phyloP scores from a whole-genome alignment of 306 rosid genomes.

The Senna tora region DNA sequence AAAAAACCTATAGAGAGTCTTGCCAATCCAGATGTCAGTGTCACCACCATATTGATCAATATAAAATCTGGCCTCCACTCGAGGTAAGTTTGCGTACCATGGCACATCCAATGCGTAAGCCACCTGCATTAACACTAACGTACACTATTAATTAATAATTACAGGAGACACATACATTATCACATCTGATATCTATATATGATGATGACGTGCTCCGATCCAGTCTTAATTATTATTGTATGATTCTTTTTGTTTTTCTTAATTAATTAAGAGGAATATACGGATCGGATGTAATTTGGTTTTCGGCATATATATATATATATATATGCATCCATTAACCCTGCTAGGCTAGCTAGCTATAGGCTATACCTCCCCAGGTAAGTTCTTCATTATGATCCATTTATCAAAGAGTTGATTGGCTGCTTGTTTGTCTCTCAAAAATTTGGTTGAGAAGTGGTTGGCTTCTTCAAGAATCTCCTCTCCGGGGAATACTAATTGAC shows the following conservation, averaged over 20 bases:
- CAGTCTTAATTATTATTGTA: too few relatives aligned
- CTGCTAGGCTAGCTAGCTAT: too few relatives aligned
- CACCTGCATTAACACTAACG: too few relatives aligned
- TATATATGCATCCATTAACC: too few relatives aligned
- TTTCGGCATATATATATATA: too few relatives aligned
- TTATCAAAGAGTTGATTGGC: constrained; percentile 71
- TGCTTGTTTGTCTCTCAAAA: constrained; percentile 62
- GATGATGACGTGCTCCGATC: too few relatives aligned
- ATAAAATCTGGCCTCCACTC: constrained; percentile 79
- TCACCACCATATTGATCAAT: constrained; percentile 84
- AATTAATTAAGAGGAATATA: too few relatives aligned
- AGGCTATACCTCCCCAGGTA: constrained; percentile 71
- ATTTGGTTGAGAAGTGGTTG: constrained; percentile 55
- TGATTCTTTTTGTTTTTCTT: too few relatives aligned
- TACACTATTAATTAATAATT: too few relatives aligned
- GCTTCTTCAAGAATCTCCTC: constrained; percentile 75
- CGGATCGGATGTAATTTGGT: too few relatives aligned
- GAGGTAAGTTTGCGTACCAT: constrained; percentile 75
- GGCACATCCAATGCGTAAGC: constrained; percentile 78
- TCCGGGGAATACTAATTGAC: constrained; percentile 63
- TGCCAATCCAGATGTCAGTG: constrained; percentile 91
- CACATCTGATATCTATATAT: too few relatives aligned
- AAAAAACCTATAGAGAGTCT: constrained; percentile 96
- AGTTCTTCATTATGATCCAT: constrained; percentile 81
- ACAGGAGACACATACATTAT: too few relatives aligned